Evolutionary conservation across 2,329 filamentous ascomycete genomes (phyloP), one percentile per base, ranked within the genome.

Genomic region (Clarireedia homoeocarpa): DNA sequence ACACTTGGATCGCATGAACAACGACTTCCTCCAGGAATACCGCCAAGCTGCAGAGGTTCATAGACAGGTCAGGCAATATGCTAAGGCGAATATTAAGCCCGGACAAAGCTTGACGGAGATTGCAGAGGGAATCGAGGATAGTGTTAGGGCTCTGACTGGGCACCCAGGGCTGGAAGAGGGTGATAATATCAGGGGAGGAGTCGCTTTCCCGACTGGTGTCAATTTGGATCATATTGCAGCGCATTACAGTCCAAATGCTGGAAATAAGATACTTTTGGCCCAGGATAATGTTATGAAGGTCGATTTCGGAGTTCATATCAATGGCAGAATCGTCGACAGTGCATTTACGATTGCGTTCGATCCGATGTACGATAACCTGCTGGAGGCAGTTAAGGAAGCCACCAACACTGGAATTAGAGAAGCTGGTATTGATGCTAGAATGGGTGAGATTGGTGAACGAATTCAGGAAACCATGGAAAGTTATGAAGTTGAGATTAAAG

Each of bases 361-460:
- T 62, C 83, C 83, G 0, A 78, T 82, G 27, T 88, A 87, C 65
- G 84, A 88, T 66, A 83, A 83, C 59, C 75, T 88, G 3, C 72
- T 88, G 49, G 77, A 76, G 26, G 84, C 85, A 1, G 84, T 85
- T 55, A 85, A 82, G 69, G 83, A 83, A 63, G 83, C 82, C 42
- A 88, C 84, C 24, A 85, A 88, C 62, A 83, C 84, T 20, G 92
- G 92, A 67, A 81, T 96, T 67, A 85, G 83, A 77, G 88, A 95
- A 75, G 91, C 91, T 5, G 91, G 91, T 66, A 95, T 96, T 66
- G 91, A 96, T 69, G 91, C 90, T 48, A 85, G 91, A 55, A 85
- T 96, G 65, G 85, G 87, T 61, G 77, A 83, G 57, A 77, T 83
- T 59, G 75, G 80, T 54, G 77, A 71, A n/a, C 74, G 72, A 14